Conservation (phyloP, 1,284 basidiomycete species). For the Ganoderma leucocontextum region DNA sequence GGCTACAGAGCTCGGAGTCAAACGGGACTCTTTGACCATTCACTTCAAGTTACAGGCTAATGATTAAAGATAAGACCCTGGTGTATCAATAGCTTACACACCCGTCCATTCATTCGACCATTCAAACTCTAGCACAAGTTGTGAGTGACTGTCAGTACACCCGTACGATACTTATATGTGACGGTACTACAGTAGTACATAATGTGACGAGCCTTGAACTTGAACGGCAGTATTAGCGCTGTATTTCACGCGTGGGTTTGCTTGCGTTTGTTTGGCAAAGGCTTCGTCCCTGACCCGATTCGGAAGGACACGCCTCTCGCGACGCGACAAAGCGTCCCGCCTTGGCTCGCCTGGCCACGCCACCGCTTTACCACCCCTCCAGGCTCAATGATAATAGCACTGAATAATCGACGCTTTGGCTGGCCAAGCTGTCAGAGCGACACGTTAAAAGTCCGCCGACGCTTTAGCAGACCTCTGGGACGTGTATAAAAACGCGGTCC, state of each 20-base stretch:
- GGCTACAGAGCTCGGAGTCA: too few relatives aligned
- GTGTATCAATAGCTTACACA: too few relatives aligned
- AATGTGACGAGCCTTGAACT: too few relatives aligned
- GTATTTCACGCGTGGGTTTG: neutral
- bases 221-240: too few relatives aligned
- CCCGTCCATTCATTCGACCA: too few relatives aligned
- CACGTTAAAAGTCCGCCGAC: neutral
- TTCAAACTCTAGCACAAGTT: too few relatives aligned
- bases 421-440: neutral
- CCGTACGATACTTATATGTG: too few relatives aligned
- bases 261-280: conserved; percentile 1
- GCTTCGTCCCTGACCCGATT: neutral
- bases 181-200: too few relatives aligned
- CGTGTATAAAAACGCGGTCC: neutral
- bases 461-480: neutral
- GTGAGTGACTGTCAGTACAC: too few relatives aligned
- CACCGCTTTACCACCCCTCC: neutral
- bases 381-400: neutral
- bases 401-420: neutral
- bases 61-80: too few relatives aligned
- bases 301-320: neutral
- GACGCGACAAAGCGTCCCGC: neutral
- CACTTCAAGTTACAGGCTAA: too few relatives aligned
- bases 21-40: too few relatives aligned
- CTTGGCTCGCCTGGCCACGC: neutral